Base-by-base conservation (phyloP, 768 basidiomycete species). In the Cystofilobasidium ferigula region DNA sequence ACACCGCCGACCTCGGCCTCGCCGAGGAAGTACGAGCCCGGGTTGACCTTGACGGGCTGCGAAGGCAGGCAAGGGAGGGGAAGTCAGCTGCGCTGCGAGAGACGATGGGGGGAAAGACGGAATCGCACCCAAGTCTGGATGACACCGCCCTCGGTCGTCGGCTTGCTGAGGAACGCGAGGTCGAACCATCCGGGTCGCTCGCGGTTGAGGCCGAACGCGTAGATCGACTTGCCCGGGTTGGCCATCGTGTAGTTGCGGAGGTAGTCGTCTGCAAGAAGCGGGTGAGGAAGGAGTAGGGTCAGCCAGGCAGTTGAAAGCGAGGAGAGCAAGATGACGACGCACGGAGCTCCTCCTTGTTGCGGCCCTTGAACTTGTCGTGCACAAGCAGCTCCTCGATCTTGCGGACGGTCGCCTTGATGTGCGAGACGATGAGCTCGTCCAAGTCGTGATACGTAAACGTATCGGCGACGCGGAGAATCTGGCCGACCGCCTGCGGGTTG, bases 391-490 rank as follows among this genome's bases (percentile, higher is more conserved):
- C 92, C 75, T 97, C 93, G 1, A 97, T 86, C 70, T 89, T 86
- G 45, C 89, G 84, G 51, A 88, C 86, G 81, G 93, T 93, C 12
- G 91, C 86, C 79, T 91, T 89, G 47, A 98, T 85, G 75, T 99
- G 92, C 72, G 92, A 92, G 75, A 97, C 91, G 70, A 98, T 90
- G 70, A 99, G 76, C 74, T 99, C 94, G 75, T 99, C 95, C 64
- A 99, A 80, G 80, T 98, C 95, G 45, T 86, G 84, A 75, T 93
- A 98, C 43, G 81, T 82, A 73, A 93, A 89, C 66, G 82, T 84
- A 62, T 61, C 66, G 18, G 63, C 64, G 38, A 78, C 71, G 30
- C 74, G 69, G 18, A 79, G 69, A 22, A 72, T 70, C 20, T 70
- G 56, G 8, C 78, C 79, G 42, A 79, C 69, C 13, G 75, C 70